Base-by-base conservation (phyloP, 2,329 filamentous ascomycete species). In the Phyllosticta citriasiana region DNA sequence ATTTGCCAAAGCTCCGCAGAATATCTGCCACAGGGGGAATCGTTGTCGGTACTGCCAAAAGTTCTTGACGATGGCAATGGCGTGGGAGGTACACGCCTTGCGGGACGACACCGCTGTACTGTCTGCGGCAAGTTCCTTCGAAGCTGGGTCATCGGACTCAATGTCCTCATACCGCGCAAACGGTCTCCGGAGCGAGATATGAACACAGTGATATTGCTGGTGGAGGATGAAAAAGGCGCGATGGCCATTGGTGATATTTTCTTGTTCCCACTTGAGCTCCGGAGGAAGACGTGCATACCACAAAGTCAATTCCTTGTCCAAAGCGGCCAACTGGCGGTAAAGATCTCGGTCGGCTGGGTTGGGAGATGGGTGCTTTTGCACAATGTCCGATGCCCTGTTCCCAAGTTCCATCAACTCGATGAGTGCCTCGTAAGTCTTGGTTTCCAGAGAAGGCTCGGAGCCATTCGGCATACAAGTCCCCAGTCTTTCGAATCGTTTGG, bases 331-430 rank as follows among this genome's bases (percentile, higher is more conserved):
- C 40, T 78, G 76, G 2, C 80, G 70, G 60, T 82, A 82, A 4
- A 77, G 78, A 59, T 76, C 76, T 26, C 79, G 76, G 60, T 80
- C 78, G 51, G 63, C 30, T 16, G 33, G 33, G 33, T 16, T 40
- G 10, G 33, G 33, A 60, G 35, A 47, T 82, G 80, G 3, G 78
- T 77, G 25, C 82, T 80, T 40, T 12, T 40, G 33, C 33, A 40
- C 33, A 40, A 40, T 16, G 33, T 40, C 33, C 8, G 33, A 40
- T 35, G 54, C 59, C 58, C 77, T 79, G 51, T 79, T 79, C 1
- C 80, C 79, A 6, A 83, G 71, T 63, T 81, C 80, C 79, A 83
- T 81, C n/a, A 83, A 71, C 64, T 82, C 80, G 40, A 82, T 74
- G 7, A 82, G 74, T 24, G 80, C 72, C 64, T 81, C 78, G 64